Evolutionary conservation across 805 yeast species (phyloP).

Genomic region (Phaffomyces antillensis): DNA sequence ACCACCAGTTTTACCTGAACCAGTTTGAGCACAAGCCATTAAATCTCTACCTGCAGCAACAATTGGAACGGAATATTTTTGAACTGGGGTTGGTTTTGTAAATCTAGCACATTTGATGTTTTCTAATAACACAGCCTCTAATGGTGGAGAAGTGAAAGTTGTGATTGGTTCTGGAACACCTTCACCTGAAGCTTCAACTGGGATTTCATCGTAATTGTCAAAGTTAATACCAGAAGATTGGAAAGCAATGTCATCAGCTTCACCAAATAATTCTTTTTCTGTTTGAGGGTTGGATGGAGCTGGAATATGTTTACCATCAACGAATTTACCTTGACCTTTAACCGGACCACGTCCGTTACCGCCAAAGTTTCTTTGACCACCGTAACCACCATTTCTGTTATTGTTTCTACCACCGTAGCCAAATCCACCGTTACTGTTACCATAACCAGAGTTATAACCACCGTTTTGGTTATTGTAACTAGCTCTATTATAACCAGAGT

Average conservation of each 20-base stretch:
- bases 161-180: slow-evolving; percentile 91
- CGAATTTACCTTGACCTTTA: slow-evolving; percentile 72
- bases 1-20: slow-evolving; percentile 99
- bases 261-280: slow-evolving; percentile 86
- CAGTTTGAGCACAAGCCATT: slow-evolving; percentile 98
- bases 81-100: slow-evolving; percentile 94
- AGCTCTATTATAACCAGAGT: slow-evolving; percentile 2
- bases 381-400: slow-evolving; percentile 27
- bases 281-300: slow-evolving; percentile 61
- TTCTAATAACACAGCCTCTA: slow-evolving; percentile 77
- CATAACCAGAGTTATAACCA: slow-evolving; percentile 1
- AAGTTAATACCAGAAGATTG: slow-evolving; percentile 97
- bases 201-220: slow-evolving; percentile 97
- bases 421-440: slow-evolving; percentile 9
- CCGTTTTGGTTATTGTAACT: slow-evolving; percentile 8
- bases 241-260: slow-evolving; percentile 49
- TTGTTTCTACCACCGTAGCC: slow-evolving; percentile 26
- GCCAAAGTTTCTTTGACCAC: slow-evolving; percentile 27
- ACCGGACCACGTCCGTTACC: slow-evolving; percentile 22
- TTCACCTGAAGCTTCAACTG: slow-evolving; percentile 96
- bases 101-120: slow-evolving; percentile 86
- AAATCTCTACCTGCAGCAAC: slow-evolving; percentile 84
- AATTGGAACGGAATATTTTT: slow-evolving; percentile 88
- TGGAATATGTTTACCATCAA: slow-evolving; percentile 82
- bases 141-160: slow-evolving; percentile 85